Evolutionary conservation across 257 asterid genomes (phyloP).

Genomic region (Mitragyna speciosa): DNA sequence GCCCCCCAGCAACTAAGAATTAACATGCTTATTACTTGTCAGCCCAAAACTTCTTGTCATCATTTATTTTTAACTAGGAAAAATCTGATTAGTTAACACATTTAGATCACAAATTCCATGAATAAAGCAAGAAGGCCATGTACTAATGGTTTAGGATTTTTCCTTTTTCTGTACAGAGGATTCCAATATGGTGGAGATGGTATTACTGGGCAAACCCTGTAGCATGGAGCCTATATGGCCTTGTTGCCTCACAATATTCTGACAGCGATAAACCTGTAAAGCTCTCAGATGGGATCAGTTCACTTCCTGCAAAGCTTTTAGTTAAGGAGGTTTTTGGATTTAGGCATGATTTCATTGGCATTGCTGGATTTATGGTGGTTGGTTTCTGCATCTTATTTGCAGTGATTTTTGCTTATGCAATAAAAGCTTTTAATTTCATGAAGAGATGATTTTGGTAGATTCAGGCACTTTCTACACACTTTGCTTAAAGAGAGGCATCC

Average conservation of each 20-base stretch:
- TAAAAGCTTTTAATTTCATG: conserved; percentile 80
- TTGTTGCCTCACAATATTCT: conserved; percentile 72
- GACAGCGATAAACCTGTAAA: conserved; percentile 53
- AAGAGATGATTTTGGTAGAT: conserved; percentile 49
- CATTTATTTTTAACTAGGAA: not conserved
- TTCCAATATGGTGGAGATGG: conserved; percentile 98
- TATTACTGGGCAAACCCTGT: conserved; percentile 96
- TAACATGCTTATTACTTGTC: not conserved
- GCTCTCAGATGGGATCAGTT: conserved; percentile 58
- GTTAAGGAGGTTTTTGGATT: conserved; percentile 65
- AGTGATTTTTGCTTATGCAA: conserved; percentile 73
- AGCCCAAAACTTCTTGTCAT: not conserved
- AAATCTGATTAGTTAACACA: not conserved
- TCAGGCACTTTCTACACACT: not conserved
- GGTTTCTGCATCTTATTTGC: conserved; percentile 71
- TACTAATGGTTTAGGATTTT: not conserved
- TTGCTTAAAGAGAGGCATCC: conserved; percentile 2
- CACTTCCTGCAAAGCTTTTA: conserved; percentile 44
- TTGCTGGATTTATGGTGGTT: conserved; percentile 75
- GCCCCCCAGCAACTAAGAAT: not conserved
- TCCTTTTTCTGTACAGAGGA: conserved; percentile 48
- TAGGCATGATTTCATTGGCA: conserved; percentile 66
- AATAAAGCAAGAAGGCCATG: not conserved
- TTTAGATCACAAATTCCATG: not conserved
- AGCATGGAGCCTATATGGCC: conserved; percentile 91